These are phyloP conservation scores for Corchorus capsularis DNA, from an alignment of 345 rosid genomes.

Conservation along the genomic window DNA sequence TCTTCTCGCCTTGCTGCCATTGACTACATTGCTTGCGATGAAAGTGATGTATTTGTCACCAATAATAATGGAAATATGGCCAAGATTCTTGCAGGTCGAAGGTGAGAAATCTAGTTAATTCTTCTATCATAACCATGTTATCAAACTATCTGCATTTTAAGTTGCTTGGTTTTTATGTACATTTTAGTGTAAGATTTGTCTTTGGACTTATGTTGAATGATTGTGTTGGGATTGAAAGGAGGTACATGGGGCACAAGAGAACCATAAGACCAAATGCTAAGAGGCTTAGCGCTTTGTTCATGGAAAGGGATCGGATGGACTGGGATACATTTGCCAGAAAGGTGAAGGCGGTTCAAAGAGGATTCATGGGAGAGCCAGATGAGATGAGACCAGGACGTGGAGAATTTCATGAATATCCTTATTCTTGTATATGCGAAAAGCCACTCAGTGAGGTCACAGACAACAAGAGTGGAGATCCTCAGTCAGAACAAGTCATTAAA, in stretches of 20 bases:
- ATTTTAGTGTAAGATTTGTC: background rate
- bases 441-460: constrained; percentile 36
- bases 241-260: constrained; percentile 95
- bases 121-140: background rate
- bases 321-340: constrained; percentile 81
- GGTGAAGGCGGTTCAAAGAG: constrained; percentile 89
- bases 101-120: constrained; percentile 52
- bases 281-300: constrained; percentile 77
- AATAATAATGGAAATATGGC: constrained; percentile 99
- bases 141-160: background rate
- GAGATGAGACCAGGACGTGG: constrained; percentile 85
- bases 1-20: constrained; percentile 95
- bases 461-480: constrained; percentile 22
- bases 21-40: constrained; percentile 89
- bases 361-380: constrained; percentile 98
- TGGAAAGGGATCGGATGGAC: constrained; percentile 64
- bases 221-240: constrained; percentile 46
- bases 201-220: constrained; percentile 4
- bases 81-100: constrained; percentile 96
- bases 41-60: constrained; percentile 93
- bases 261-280: constrained; percentile 94
- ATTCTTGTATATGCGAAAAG: constrained; percentile 76
- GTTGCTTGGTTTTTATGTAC: background rate
- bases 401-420: constrained; percentile 88
- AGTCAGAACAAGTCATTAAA: constrained; percentile 15